phyloP scores from a whole-genome alignment of 306 rosid genomes.

The Sicyos baderoa region DNA sequence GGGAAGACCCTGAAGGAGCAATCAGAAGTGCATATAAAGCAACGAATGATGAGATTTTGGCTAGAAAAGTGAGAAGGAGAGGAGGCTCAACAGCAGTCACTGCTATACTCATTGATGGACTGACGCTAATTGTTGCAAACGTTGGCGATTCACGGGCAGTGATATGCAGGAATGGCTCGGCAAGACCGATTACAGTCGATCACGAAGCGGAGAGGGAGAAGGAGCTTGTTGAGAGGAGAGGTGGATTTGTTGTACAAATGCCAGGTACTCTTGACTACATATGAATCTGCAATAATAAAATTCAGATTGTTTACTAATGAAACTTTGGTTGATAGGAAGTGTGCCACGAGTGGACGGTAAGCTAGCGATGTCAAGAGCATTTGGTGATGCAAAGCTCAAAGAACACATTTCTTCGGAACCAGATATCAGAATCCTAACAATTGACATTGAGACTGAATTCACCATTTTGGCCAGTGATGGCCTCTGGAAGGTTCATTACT shows the following conservation, averaged over 20 bases:
- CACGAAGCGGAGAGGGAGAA: conserved; percentile 49
- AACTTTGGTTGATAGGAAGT: conserved; percentile 27
- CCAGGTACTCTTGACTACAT: conserved; percentile 29
- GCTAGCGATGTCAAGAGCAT: conserved; percentile 56
- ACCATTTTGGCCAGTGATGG: conserved; percentile 32
- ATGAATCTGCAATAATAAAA: not conserved
- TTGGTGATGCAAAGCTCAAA: conserved; percentile 51
- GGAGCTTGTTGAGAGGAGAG: conserved; percentile 47
- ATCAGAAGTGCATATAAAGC: conserved; percentile 40
- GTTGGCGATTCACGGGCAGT: conserved; percentile 58
- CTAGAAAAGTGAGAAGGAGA: conserved; percentile 25
- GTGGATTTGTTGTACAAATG: conserved; percentile 38
- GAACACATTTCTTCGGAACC: conserved; percentile 35
- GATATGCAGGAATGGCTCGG: conserved; percentile 33
- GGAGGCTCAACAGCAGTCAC: conserved; percentile 68
- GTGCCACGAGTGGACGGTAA: conserved; percentile 53
- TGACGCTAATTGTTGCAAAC: conserved; percentile 35
- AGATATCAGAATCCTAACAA: conserved; percentile 16
- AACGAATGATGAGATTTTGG: conserved; percentile 43
- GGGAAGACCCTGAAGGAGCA: conserved; percentile 46
- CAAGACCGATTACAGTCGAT: conserved; percentile 41
- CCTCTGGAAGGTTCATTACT: conserved; percentile 41
- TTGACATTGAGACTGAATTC: conserved; percentile 16
- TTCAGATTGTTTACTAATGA: not conserved
- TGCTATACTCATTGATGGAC: conserved; percentile 44